These are phyloP conservation scores for Cercospora berteroae DNA, from an alignment of 2,329 filamentous ascomycete genomes.

Conservation along the genomic window DNA sequence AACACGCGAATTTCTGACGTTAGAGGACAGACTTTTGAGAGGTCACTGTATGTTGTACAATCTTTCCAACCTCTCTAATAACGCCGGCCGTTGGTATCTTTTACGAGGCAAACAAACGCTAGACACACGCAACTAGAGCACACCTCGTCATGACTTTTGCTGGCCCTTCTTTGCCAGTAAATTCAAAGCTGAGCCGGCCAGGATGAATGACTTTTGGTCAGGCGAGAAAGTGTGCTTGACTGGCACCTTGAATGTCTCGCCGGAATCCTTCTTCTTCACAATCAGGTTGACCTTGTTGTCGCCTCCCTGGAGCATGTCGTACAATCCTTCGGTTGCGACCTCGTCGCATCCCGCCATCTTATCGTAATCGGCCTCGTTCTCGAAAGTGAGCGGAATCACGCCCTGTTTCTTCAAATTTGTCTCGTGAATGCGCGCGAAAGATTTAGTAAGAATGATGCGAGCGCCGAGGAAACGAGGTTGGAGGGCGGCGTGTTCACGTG, in stretches of 20 bases:
- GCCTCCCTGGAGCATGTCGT: constrained; percentile 78
- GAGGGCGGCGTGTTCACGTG: constrained; percentile 83
- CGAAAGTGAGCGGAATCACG: constrained; percentile 90
- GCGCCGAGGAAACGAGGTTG: constrained; percentile 90
- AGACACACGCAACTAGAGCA: not conserved
- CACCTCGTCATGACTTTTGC: constrained; percentile 11
- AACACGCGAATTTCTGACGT: no score
- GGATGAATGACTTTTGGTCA: constrained; percentile 88
- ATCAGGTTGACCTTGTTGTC: constrained; percentile 70
- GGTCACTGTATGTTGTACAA: constrained; percentile 1
- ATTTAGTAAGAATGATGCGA: constrained; percentile 78
- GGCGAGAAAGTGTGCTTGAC: constrained; percentile 85
- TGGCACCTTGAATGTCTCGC: constrained; percentile 63
- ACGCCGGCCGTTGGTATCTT: constrained; percentile 10
- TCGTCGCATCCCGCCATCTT: constrained; percentile 77
- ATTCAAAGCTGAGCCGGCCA: constrained; percentile 92
- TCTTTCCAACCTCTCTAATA: not conserved
- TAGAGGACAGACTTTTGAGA: no score
- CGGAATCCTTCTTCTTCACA: constrained; percentile 51
- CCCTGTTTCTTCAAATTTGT: constrained; percentile 98
- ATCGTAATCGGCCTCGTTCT: constrained; percentile 83
- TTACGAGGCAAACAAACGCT: not conserved
- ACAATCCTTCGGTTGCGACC: constrained; percentile 77
- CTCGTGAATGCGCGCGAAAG: constrained; percentile 89
- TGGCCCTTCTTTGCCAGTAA: constrained; percentile 66